Percentiles rank a stretch among this genome's conserved stretches.
These are phyloP conservation scores for Apiospora saccharicola DNA, from an alignment of 2,329 filamentous ascomycete genomes.

Conservation along the genomic window DNA sequence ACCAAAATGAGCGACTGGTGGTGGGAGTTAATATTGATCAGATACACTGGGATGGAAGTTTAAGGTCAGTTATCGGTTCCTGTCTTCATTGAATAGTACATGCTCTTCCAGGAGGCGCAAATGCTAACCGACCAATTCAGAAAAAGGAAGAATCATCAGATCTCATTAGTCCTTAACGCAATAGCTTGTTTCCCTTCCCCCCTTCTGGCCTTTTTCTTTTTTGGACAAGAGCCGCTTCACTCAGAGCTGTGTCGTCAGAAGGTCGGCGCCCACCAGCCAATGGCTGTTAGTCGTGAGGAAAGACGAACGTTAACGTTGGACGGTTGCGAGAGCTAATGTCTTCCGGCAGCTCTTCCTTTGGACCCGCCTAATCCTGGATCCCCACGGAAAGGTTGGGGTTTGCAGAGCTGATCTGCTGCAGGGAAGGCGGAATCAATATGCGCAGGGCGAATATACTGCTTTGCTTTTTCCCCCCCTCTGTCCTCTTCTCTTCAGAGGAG, in stretches of 20 bases:
- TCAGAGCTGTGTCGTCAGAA: slow-evolving; percentile 14
- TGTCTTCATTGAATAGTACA: slow-evolving; percentile 12
- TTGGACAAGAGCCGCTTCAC: slow-evolving; percentile 5
- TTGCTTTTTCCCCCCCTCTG: not conserved
- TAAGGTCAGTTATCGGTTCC: slow-evolving; percentile 10
- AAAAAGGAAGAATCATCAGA: slow-evolving; percentile 19
- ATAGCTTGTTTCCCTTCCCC: not conserved
- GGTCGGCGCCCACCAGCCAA: slow-evolving; percentile 11
- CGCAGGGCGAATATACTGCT: not conserved
- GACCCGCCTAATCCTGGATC: slow-evolving; percentile 8
- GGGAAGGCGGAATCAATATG: slow-evolving; percentile 15
- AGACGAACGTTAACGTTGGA: slow-evolving; percentile 8
- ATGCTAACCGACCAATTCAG: slow-evolving; percentile 17
- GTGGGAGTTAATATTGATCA: slow-evolving; percentile 20
- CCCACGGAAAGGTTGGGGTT: slow-evolving; percentile 16
- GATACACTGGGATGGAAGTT: slow-evolving; percentile 18
- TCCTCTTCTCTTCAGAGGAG: not conserved
- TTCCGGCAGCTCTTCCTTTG: slow-evolving; percentile 14
- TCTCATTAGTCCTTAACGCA: not conserved
- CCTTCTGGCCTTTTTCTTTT: not conserved
- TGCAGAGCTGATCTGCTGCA: slow-evolving; percentile 23
- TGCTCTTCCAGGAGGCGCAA: slow-evolving; percentile 7
- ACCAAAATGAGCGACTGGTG: slow-evolving; percentile 8
- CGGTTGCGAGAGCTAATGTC: slow-evolving; percentile 18
- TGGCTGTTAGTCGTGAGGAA: slow-evolving; percentile 17